phyloP scores from a whole-genome alignment of 1,284 basidiomycete genomes.

The Xanthoconium separans region DNA sequence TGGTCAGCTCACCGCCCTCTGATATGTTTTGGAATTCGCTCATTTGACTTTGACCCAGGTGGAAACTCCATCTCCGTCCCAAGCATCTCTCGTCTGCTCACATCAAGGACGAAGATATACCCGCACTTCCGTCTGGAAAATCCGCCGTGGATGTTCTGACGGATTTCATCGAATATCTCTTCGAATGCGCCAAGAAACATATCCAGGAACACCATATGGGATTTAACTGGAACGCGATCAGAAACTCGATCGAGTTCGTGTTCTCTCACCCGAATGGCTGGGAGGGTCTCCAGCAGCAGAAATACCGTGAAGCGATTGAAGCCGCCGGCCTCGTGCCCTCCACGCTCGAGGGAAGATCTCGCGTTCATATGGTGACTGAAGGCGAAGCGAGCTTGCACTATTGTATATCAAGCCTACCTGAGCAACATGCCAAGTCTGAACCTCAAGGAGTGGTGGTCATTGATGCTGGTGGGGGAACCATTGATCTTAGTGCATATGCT shows the following conservation, averaged over 20 bases:
- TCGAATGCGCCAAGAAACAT: conserved; percentile 39
- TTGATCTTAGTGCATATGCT: conserved; percentile 48
- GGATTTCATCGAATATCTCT: conserved; percentile 51
- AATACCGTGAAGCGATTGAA: neutral
- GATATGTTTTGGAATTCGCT: neutral
- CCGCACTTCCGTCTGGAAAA: conserved; percentile 43
- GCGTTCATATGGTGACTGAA: conserved; percentile 19
- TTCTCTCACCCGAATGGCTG: conserved; percentile 34
- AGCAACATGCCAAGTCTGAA: neutral
- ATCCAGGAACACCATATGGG: conserved; percentile 46
- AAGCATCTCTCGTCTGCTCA: neutral
- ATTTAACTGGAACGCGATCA: conserved; percentile 28
- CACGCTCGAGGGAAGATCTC: conserved; percentile 23
- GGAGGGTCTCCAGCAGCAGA: neutral
- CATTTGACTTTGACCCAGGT: neutral
- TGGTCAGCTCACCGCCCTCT: conserved; percentile 36
- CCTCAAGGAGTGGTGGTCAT: neutral
- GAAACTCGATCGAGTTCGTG: conserved; percentile 21
- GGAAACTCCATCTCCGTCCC: neutral
- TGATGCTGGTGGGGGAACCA: conserved; percentile 23
- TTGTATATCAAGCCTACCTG: conserved; percentile 32
- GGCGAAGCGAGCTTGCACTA: conserved; percentile 15
- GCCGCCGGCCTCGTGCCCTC: conserved; percentile 25
- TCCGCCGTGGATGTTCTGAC: conserved; percentile 42
- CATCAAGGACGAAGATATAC: conserved; percentile 24